These are phyloP conservation scores for Lactarius deliciosus DNA, from an alignment of 768 basidiomycete species.

Conservation along the genomic window DNA sequence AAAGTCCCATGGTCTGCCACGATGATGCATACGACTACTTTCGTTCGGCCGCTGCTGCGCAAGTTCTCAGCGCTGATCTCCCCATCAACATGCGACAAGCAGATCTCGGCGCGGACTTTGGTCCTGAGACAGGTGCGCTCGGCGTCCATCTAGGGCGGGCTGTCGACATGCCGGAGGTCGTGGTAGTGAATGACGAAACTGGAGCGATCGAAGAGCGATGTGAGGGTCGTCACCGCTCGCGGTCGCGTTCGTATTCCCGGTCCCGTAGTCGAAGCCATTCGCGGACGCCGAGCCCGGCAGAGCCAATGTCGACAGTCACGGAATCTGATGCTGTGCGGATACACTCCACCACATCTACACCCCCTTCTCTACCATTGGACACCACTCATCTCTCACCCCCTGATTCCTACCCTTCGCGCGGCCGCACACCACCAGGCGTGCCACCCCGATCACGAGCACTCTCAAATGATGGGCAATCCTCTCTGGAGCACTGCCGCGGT, in stretches of 20 bases:
- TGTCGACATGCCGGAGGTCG: slow-evolving; percentile 29
- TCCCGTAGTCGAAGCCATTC: slow-evolving; percentile 27
- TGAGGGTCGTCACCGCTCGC: slow-evolving; percentile 19
- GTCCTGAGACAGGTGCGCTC: slow-evolving; percentile 20
- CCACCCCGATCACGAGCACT: slow-evolving; percentile 33
- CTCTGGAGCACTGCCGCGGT: slow-evolving; percentile 41
- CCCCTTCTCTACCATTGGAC: slow-evolving; percentile 29
- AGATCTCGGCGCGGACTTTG: slow-evolving; percentile 22
- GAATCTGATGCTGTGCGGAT: slow-evolving; percentile 18
- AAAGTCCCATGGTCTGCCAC: slow-evolving; percentile 17
- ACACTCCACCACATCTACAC: slow-evolving; percentile 23
- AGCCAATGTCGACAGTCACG: slow-evolving; percentile 12
- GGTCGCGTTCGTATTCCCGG: slow-evolving; percentile 24
- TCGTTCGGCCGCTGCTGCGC: slow-evolving; percentile 17
- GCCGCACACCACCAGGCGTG: slow-evolving; percentile 28
- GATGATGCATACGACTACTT: slow-evolving; percentile 22
- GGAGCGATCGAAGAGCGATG: slow-evolving; percentile 24
- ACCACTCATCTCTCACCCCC: slow-evolving; percentile 30
- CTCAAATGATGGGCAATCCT: slow-evolving; percentile 31
- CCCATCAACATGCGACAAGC: slow-evolving; percentile 9
- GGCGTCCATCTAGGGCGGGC: slow-evolving; percentile 23
- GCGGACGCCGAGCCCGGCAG: slow-evolving; percentile 30
- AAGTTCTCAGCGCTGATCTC: slow-evolving; percentile 14
- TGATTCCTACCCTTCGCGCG: slow-evolving; percentile 29
- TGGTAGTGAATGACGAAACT: slow-evolving; percentile 27